These are phyloP conservation scores for Coriolopsis trogii DNA, from an alignment of 1,284 basidiomycete species.

Conservation along the genomic window DNA sequence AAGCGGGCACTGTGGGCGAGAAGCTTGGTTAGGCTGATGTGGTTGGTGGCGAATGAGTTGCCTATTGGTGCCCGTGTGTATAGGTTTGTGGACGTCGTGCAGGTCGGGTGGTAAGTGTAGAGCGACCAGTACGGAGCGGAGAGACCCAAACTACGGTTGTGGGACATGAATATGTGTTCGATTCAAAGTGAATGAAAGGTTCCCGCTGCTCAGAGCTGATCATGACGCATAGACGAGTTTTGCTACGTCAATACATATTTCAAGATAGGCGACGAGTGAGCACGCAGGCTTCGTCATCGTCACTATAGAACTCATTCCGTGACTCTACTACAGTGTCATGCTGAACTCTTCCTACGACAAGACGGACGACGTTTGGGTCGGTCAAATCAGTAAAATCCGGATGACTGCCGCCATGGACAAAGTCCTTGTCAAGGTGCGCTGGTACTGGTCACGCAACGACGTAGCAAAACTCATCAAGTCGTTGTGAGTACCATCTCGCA, in stretches of 20 bases:
- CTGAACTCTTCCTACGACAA: slow-evolving; percentile 14
- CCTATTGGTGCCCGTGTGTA: too few species aligned
- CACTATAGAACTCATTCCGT: not conserved
- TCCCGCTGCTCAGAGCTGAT: too few species aligned
- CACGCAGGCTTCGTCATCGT: too few species aligned
- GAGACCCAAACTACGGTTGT: too few species aligned
- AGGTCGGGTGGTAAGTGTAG: too few species aligned
- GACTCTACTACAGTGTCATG: slow-evolving; percentile 5
- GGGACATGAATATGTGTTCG: too few species aligned
- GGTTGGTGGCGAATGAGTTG: too few species aligned
- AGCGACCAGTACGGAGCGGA: too few species aligned
- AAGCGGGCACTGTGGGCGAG: too few species aligned
- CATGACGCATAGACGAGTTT: not conserved
- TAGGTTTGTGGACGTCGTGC: too few species aligned
- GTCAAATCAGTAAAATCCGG: slow-evolving; percentile 14
- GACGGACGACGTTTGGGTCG: slow-evolving; percentile 18
- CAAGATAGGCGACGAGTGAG: slow-evolving; percentile 16
- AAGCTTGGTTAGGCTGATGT: too few species aligned
- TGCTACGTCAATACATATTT: not conserved
- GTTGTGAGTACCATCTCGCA: slow-evolving; percentile 10
- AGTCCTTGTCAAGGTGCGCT: slow-evolving; percentile 11
- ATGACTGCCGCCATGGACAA: not conserved
- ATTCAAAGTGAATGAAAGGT: too few species aligned
- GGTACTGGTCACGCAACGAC: slow-evolving; percentile 24
- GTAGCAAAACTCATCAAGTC: not conserved